phyloP scores from a whole-genome alignment of 768 basidiomycete genomes.

The Kwoniella heveanensis region DNA sequence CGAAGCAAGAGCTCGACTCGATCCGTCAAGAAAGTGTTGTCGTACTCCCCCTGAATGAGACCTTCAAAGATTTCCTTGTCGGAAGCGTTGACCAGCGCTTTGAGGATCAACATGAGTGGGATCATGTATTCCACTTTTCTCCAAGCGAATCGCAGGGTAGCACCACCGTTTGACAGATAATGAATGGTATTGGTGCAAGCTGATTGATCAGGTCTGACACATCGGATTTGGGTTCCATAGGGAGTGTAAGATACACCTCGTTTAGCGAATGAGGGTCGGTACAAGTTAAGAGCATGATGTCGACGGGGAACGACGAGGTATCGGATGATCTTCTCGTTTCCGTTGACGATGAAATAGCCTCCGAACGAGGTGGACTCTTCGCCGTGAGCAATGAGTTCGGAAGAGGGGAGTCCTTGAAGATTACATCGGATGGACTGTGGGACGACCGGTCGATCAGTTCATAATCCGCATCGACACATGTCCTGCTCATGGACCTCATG shows the following conservation, averaged over 20 bases:
- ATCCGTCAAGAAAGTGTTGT: conserved; percentile 95
- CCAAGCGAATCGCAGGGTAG: conserved; percentile 96
- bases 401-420: conserved; percentile 77
- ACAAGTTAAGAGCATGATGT: conserved; percentile 90
- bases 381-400: conserved; percentile 81
- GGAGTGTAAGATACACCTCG: conserved; percentile 94
- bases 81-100: conserved; percentile 84
- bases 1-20: conserved; percentile 90
- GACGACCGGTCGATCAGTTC: too few species aligned
- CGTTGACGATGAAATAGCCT: conserved; percentile 97
- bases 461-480: too few species aligned
- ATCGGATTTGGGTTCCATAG: conserved; percentile 92
- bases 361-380: conserved; percentile 99
- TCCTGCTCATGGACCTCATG: too few species aligned
- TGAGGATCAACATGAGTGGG: conserved; percentile 93
- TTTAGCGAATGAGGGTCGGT: conserved; percentile 85
- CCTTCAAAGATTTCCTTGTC: conserved; percentile 97
- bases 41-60: conserved; percentile 93
- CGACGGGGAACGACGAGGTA: conserved; percentile 92
- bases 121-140: conserved; percentile 91
- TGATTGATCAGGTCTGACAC: conserved; percentile 89
- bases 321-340: conserved; percentile 97
- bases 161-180: conserved; percentile 92
- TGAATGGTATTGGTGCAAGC: conserved; percentile 94
- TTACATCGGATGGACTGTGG: conserved; percentile 94